phyloP scores from a whole-genome alignment of 73 alveolate species.

The Blepharisma stoltei region DNA sequence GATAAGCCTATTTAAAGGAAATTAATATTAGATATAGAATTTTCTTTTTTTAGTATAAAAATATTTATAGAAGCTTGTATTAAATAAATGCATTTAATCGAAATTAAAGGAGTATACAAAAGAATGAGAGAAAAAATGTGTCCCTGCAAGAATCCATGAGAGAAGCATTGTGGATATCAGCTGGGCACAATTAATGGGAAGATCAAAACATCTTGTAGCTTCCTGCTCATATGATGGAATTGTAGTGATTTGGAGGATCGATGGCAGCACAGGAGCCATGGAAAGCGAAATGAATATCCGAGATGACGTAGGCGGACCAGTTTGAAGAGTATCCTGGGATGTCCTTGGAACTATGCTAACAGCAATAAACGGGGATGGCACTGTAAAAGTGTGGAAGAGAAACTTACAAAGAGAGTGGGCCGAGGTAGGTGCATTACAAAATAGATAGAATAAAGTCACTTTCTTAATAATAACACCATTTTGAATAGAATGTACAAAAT shows the following conservation, averaged over 20 bases:
- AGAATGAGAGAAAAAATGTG: slow-evolving; percentile 5
- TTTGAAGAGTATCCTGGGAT: not conserved
- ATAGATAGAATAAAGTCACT: not conserved
- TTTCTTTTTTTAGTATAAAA: too few relatives aligned
- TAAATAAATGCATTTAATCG: too few relatives aligned
- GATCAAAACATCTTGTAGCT: slow-evolving; percentile 21
- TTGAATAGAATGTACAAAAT: too few relatives aligned
- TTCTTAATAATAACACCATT: too few relatives aligned
- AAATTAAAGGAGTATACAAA: too few relatives aligned
- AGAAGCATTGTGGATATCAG: slow-evolving; percentile 7
- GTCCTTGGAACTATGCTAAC: slow-evolving; percentile 28
- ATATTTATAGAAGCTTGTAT: too few relatives aligned
- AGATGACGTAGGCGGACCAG: not conserved
- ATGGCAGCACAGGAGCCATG: slow-evolving; percentile 9
- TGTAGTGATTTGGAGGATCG: slow-evolving; percentile 25
- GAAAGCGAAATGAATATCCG: not conserved
- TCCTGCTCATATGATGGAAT: not conserved
- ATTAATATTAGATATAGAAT: too few relatives aligned
- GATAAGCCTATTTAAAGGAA: too few relatives aligned
- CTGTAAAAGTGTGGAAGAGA: slow-evolving; percentile 35
- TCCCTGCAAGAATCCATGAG: slow-evolving; percentile 14
- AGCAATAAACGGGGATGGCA: slow-evolving; percentile 31
- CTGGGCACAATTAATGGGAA: slow-evolving; percentile 31
- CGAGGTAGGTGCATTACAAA: not conserved
- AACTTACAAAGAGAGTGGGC: not conserved